Base-by-base conservation (phyloP, 257 asterid species). In the Capsicum rhomboideum region DNA sequence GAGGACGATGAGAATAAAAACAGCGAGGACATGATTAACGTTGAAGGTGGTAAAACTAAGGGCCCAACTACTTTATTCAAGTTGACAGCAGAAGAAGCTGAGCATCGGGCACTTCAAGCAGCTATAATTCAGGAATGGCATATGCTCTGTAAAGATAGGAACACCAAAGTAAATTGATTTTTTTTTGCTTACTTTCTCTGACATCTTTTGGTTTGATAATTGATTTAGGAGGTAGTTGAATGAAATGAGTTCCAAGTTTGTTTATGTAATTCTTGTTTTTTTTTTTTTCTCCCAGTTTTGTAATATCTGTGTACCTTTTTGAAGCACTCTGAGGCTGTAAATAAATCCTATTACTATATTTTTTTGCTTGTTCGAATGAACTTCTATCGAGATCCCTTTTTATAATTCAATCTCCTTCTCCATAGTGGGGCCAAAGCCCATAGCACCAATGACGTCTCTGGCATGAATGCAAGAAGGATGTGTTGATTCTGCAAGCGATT, bases 111-210 rank as follows among this genome's bases (percentile, higher is more conserved):
- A 72, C 93, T 95, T 83, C 98, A 95, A 86, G 84, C 92, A 26
- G 94, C 98, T 28, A 93, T 95, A 42, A 84, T 95, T 66, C 98
- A 93, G 75, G 97, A 95, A 86, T 95, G 98, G 98, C 95, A 92
- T 87, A 88, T 87, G 85, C 87, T 95, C 44, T 92, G 97, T 86
- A 95, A 95, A 86, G 97, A 92, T 83, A 92, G 91, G 85, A 86
- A 85, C 80, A 83, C 89, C 16, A 91, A 91, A 85, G 92, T 87
- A 46, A 90, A 88, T 80, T 91, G 82, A 89, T 75, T 75, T 69
- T 34, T 34, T 34, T 63, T 75, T 14, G 23, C 59, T 21, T 23
- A 46, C 16, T 46, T 74, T 49, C 61, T 75, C 46, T 8, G 23
- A 8, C 59, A 23, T 74, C 20, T 74, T 75, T 49, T 75, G 59